Conservation (phyloP, 78 protist genomes). For the Cyanophora paradoxa region DNA sequence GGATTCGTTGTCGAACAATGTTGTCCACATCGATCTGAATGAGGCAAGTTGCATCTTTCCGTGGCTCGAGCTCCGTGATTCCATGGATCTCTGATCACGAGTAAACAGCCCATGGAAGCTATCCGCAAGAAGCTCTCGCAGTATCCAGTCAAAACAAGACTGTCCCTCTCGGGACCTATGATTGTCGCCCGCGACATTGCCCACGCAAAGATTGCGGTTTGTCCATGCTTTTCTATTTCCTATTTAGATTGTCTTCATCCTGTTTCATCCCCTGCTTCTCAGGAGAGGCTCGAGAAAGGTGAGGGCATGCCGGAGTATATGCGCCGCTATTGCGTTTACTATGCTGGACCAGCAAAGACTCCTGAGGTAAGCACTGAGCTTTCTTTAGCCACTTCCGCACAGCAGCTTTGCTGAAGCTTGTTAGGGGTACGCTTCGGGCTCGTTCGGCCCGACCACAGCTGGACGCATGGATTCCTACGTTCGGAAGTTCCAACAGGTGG, state of each 20-base stretch:
- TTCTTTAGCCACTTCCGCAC: background rate
- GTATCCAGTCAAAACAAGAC: slow-evolving; percentile 28
- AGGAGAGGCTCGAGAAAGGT: slow-evolving; percentile 33
- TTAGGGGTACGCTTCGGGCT: slow-evolving; percentile 58
- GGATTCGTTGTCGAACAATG: slow-evolving; percentile 22
- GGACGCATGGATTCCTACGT: slow-evolving; percentile 81
- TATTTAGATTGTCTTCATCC: too few species aligned
- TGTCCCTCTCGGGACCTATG: slow-evolving; percentile 53
- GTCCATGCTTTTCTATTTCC: background rate
- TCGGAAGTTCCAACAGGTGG: slow-evolving; percentile 38
- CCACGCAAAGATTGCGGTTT: slow-evolving; percentile 52
- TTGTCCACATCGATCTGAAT: slow-evolving; percentile 67
- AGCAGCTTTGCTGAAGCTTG: too few species aligned
- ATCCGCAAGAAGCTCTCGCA: slow-evolving; percentile 27
- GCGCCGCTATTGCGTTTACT: background rate
- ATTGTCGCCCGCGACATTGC: slow-evolving; percentile 86
- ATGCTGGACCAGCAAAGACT: slow-evolving; percentile 5
- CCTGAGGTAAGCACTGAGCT: slow-evolving; percentile 1
- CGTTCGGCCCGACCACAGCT: slow-evolving; percentile 81
- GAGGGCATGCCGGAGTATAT: background rate
- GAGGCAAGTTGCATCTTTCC: too few species aligned
- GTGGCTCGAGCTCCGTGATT: too few species aligned
- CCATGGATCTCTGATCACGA: too few species aligned
- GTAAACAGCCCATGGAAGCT: slow-evolving; percentile 52
- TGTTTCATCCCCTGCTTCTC: too few species aligned